These are phyloP conservation scores for Cucurbita moschata DNA, from an alignment of 306 rosid genomes.

Conservation along the genomic window DNA sequence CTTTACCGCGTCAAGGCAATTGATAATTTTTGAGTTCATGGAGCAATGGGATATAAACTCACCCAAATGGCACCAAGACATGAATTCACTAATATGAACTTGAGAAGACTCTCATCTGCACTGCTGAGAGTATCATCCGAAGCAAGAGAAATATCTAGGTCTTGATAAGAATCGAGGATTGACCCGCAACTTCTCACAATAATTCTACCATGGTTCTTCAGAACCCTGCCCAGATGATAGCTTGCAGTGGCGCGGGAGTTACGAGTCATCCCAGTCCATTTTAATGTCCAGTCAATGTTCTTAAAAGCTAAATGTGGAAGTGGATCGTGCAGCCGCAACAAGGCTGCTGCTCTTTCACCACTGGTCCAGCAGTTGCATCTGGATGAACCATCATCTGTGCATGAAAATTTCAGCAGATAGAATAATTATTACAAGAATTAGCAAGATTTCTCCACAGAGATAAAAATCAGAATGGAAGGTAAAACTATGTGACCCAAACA, in stretches of 20 bases:
- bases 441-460: background rate
- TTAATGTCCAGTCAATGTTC: slow-evolving; percentile 10
- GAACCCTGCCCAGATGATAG: slow-evolving; percentile 38
- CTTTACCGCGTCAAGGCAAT: background rate
- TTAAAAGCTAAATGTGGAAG: slow-evolving; percentile 19
- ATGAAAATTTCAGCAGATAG: background rate
- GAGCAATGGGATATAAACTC: slow-evolving; percentile 18
- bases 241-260: slow-evolving; percentile 10
- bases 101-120: slow-evolving; percentile 53
- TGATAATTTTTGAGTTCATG: background rate
- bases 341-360: slow-evolving; percentile 62
- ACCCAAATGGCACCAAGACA: slow-evolving; percentile 57
- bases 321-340: slow-evolving; percentile 53
- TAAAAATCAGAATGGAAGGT: background rate
- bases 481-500: background rate
- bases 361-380: slow-evolving; percentile 74
- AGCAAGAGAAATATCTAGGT: slow-evolving; percentile 35
- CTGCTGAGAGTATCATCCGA: slow-evolving; percentile 32
- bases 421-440: background rate
- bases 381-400: slow-evolving; percentile 76
- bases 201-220: slow-evolving; percentile 38
- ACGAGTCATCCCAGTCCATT: slow-evolving; percentile 3
- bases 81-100: slow-evolving; percentile 41
- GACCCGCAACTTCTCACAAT: slow-evolving; percentile 52
- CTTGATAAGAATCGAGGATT: slow-evolving; percentile 42